phyloP scores from a whole-genome alignment of 75 land plant genomes.

The Cryptomeria japonica region DNA sequence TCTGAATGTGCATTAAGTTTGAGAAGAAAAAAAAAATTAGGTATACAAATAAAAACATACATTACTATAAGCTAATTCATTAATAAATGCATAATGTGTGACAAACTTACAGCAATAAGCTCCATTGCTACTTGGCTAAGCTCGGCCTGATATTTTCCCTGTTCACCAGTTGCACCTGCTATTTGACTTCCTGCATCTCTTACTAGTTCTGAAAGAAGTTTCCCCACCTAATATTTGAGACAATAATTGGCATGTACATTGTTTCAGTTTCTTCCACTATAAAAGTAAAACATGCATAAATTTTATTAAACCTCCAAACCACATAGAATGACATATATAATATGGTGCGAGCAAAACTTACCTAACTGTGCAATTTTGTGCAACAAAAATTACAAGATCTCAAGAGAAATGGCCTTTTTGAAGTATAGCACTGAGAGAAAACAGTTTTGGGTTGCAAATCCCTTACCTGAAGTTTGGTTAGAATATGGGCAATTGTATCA shows the following conservation, averaged over 20 bases:
- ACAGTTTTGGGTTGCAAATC: neutral
- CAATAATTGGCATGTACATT: neutral
- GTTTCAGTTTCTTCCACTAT: neutral
- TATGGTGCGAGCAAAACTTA: neutral
- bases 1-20: slow-evolving; percentile 36
- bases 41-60: neutral
- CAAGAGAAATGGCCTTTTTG: neutral
- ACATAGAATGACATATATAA: neutral
- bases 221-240: slow-evolving; percentile 75
- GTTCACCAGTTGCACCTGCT: slow-evolving; percentile 62
- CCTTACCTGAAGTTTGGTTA: slow-evolving; percentile 94
- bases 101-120: slow-evolving; percentile 81
- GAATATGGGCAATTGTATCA: slow-evolving; percentile 95
- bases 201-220: slow-evolving; percentile 90
- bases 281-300: neutral
- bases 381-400: neutral
- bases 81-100: neutral
- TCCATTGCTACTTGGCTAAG: slow-evolving; percentile 89
- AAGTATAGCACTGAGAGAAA: neutral
- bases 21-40: neutral
- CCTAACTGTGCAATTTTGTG: slow-evolving; percentile 1
- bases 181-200: slow-evolving; percentile 81
- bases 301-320: neutral
- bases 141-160: slow-evolving; percentile 93
- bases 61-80: neutral